Evolutionary conservation across 2,329 filamentous ascomycete species (phyloP).

Genomic region (Bimuria novae-zelandiae): DNA sequence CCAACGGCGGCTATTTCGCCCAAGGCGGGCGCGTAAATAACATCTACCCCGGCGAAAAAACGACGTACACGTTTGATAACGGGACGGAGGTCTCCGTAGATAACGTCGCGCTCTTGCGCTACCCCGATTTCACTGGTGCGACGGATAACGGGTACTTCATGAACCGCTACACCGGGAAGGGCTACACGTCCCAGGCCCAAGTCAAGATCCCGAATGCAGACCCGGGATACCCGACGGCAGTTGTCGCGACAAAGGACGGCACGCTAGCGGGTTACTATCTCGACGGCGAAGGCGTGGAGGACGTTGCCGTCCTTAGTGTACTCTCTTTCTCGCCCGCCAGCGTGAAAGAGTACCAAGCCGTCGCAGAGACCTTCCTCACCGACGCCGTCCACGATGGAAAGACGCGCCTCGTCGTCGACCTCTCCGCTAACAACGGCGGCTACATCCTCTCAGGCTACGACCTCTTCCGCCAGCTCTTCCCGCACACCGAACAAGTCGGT

Average conservation of each 20-base stretch:
- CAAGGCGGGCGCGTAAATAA: conserved; percentile 11
- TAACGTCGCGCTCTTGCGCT: conserved; percentile 3
- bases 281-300: not conserved
- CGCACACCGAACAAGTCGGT: conserved; percentile 43
- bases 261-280: conserved; percentile 2
- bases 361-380: conserved; percentile 45
- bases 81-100: conserved; percentile 20
- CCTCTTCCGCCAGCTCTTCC: conserved; percentile 57
- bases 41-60: conserved; percentile 22
- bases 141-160: not conserved
- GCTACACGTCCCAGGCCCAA: not conserved
- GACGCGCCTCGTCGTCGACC: conserved; percentile 59
- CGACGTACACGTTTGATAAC: conserved; percentile 31
- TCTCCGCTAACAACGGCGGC: conserved; percentile 52
- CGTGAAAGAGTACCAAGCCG: conserved; percentile 1
- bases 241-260: not conserved
- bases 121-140: conserved; percentile 3
- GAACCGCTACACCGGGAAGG: not conserved
- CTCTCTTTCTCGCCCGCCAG: not conserved
- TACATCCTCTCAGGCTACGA: conserved; percentile 25
- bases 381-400: conserved; percentile 53
- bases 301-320: conserved; percentile 1
- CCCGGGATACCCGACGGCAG: conserved; percentile 1
- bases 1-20: conserved; percentile 15
- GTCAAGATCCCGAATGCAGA: not conserved